Percentiles rank a stretch among this genome's conserved stretches.
These are phyloP conservation scores for Ganoderma leucocontextum DNA, from an alignment of 1,284 basidiomycete species.

Conservation along the genomic window DNA sequence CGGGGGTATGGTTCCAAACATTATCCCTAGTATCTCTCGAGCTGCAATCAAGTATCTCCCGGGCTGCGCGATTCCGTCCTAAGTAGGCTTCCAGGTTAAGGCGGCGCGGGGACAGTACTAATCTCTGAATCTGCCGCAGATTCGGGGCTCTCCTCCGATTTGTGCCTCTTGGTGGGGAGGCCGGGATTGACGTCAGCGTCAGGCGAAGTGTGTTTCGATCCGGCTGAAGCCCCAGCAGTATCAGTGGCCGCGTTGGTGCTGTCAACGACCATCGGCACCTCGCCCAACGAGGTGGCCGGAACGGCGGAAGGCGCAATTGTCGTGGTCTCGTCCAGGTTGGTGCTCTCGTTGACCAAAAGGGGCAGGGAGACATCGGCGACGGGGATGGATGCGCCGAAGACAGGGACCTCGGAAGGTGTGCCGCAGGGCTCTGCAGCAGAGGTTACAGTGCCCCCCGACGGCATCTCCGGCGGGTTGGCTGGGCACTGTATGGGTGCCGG, in stretches of 20 bases:
- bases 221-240: background rate
- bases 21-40: background rate
- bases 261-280: background rate
- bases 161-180: background rate
- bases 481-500: background rate
- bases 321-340: background rate
- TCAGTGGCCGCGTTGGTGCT: background rate
- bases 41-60: background rate
- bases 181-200: background rate
- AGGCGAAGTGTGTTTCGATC: background rate
- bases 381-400: background rate
- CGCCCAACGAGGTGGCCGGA: background rate
- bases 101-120: background rate
- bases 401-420: background rate
- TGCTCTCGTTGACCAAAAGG: background rate
- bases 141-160: background rate
- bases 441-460: background rate
- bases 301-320: background rate
- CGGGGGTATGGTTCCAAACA: background rate
- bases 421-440: background rate
- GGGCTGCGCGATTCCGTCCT: background rate
- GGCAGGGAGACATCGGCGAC: background rate
- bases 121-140: background rate
- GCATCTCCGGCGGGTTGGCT: background rate
- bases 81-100: background rate